Percentiles rank a stretch among this genome's conserved stretches.
Evolutionary conservation across 768 basidiomycete species (phyloP).

Genomic region (Coprinellus micaceus): DNA sequence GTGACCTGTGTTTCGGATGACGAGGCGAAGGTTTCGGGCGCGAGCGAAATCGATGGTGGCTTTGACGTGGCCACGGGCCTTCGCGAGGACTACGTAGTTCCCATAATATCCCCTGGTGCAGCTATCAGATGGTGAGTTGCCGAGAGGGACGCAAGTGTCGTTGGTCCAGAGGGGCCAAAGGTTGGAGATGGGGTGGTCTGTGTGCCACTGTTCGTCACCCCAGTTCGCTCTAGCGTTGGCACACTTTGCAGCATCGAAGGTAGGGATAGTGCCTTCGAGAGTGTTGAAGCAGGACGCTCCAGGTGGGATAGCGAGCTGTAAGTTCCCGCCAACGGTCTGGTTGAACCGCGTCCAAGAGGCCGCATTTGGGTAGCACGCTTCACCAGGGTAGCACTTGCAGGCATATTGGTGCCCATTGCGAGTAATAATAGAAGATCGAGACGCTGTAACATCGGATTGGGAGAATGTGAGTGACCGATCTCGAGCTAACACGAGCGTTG

Average conservation of each 20-base stretch:
- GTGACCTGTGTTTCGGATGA: slow-evolving; percentile 22
- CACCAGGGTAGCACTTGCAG: slow-evolving; percentile 14
- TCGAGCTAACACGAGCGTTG: too few species aligned
- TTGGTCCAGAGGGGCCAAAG: slow-evolving; percentile 12
- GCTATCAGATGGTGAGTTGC: slow-evolving; percentile 4
- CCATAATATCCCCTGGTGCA: slow-evolving; percentile 12
- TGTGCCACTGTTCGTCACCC: slow-evolving; percentile 6
- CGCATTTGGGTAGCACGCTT: slow-evolving; percentile 7
- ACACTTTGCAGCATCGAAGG: slow-evolving; percentile 3
- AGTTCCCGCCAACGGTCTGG: slow-evolving; percentile 11
- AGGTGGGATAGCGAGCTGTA: slow-evolving; percentile 7
- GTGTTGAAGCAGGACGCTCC: slow-evolving; percentile 12
- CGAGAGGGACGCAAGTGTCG: slow-evolving; percentile 15
- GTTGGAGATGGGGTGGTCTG: slow-evolving; percentile 4
- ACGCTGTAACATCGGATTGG: too few species aligned
- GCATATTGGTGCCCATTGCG: background rate
- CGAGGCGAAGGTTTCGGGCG: slow-evolving; percentile 17
- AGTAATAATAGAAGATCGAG: background rate
- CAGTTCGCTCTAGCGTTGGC: background rate
- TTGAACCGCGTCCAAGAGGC: slow-evolving; percentile 8
- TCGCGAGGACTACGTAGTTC: slow-evolving; percentile 18
- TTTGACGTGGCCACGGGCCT: slow-evolving; percentile 15
- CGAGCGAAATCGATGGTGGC: slow-evolving; percentile 18
- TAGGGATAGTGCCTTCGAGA: slow-evolving; percentile 7
- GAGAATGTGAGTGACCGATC: too few species aligned